These are phyloP conservation scores for Emmonsiellopsis sp. DNA, from an alignment of 2,329 filamentous ascomycete species.

Conservation along the genomic window DNA sequence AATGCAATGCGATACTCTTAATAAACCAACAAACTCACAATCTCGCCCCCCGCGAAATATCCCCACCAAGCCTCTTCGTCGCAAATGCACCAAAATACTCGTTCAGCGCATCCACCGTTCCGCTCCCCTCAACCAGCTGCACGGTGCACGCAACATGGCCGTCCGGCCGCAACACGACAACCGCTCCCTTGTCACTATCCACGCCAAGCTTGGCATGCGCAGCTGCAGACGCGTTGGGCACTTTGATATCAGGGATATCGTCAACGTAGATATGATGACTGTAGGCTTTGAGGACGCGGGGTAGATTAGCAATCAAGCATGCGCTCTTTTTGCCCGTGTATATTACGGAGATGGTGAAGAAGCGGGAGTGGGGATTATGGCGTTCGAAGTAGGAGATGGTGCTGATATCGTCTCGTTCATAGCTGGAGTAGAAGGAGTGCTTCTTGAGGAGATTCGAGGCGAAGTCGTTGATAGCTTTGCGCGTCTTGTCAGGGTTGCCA, in stretches of 20 bases:
- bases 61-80: constrained; percentile 43
- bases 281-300: constrained; percentile 63
- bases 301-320: constrained; percentile 69
- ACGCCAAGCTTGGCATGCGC: constrained; percentile 85
- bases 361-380: constrained; percentile 74
- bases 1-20: too few relatives aligned
- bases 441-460: constrained; percentile 55
- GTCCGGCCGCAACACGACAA: constrained; percentile 78
- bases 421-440: constrained; percentile 63
- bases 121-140: constrained; percentile 63
- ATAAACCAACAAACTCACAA: neutral
- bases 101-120: constrained; percentile 73
- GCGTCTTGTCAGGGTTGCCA: constrained; percentile 54
- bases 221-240: constrained; percentile 60
- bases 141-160: constrained; percentile 76
- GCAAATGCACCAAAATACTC: constrained; percentile 70
- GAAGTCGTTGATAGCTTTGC: constrained; percentile 60
- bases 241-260: constrained; percentile 63
- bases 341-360: constrained; percentile 71
- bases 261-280: constrained; percentile 79
- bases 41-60: neutral
- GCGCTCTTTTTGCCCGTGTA: constrained; percentile 58
- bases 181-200: constrained; percentile 61
- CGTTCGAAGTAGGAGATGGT: constrained; percentile 65
- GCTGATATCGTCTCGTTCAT: constrained; percentile 52